These are phyloP conservation scores for Phaeosphaeriaceae sp. DNA, from an alignment of 2,329 filamentous ascomycete species.

Conservation along the genomic window DNA sequence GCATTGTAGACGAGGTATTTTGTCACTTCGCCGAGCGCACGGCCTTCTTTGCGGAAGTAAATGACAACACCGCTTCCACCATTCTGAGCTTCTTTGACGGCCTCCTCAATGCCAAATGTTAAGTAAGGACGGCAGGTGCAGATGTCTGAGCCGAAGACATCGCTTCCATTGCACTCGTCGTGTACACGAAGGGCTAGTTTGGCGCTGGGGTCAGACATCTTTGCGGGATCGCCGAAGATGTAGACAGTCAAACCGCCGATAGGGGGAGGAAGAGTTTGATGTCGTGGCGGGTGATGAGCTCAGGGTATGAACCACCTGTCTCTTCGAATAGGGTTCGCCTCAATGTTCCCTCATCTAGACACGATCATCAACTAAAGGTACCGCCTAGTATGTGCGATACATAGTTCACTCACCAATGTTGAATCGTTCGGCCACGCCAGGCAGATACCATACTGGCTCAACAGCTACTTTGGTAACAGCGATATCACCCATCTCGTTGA, in stretches of 20 bases:
- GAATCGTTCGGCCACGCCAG: constrained; percentile 82
- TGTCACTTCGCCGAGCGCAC: constrained; percentile 92
- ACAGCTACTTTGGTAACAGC: constrained; percentile 97
- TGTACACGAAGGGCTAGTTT: constrained; percentile 84
- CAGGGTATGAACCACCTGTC: constrained; percentile 93
- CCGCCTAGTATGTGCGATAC: no score
- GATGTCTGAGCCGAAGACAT: constrained; percentile 97
- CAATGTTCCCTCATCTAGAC: constrained; percentile 78
- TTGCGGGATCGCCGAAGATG: constrained; percentile 92
- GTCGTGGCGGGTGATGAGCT: constrained; percentile 91
- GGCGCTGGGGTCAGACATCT: constrained; percentile 86
- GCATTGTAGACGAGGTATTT: constrained; percentile 87
- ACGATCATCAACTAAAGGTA: constrained; percentile 19
- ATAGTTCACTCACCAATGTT: constrained; percentile 69
- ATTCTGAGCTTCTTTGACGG: constrained; percentile 94
- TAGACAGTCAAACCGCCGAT: constrained; percentile 97
- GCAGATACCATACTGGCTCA: constrained; percentile 74
- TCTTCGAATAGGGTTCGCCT: constrained; percentile 91
- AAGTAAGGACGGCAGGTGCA: constrained; percentile 96
- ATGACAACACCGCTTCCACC: constrained; percentile 95
- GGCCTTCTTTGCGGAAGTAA: constrained; percentile 97
- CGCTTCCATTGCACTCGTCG: constrained; percentile 91
- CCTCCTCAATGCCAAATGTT: constrained; percentile 96
- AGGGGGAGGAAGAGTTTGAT: constrained; percentile 96
- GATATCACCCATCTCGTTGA: constrained; percentile 85